These are phyloP conservation scores for Akanthomyces dipterigenus DNA, from an alignment of 2,329 filamentous ascomycete species.

Conservation along the genomic window DNA sequence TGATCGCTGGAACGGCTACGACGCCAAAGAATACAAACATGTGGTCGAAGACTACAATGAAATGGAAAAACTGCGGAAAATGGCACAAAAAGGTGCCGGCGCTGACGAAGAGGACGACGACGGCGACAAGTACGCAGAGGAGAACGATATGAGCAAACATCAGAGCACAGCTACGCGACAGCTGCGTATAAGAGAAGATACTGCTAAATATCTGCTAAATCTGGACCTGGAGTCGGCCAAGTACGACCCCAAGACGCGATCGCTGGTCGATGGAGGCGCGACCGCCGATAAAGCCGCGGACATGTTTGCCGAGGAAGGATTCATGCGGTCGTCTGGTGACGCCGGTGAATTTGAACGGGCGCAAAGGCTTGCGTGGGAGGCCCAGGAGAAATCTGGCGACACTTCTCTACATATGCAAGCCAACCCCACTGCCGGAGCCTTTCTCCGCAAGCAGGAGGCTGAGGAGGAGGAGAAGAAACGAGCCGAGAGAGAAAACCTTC, in stretches of 20 bases:
- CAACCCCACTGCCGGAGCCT: conserved; percentile 89
- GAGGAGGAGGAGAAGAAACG: conserved; percentile 66
- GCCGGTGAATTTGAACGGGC: conserved; percentile 88
- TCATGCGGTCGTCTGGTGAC: conserved; percentile 81
- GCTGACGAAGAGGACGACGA: conserved; percentile 46
- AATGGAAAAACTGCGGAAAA: conserved; percentile 66
- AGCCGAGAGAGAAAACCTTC: conserved; percentile 58
- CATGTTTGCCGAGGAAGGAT: conserved; percentile 87
- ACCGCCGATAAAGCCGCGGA: conserved; percentile 73
- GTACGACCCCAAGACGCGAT: conserved; percentile 93
- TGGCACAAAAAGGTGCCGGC: conserved; percentile 43
- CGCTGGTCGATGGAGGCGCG: conserved; percentile 80
- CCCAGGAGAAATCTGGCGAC: conserved; percentile 73
- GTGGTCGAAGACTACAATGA: conserved; percentile 89
- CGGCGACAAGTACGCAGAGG: conserved; percentile 79
- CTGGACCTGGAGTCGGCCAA: conserved; percentile 93
- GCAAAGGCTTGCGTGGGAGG: conserved; percentile 89
- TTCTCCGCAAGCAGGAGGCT: conserved; percentile 70
- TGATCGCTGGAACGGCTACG: conserved; percentile 98
- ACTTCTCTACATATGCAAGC: conserved; percentile 86
- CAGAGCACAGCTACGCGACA: conserved; percentile 88
- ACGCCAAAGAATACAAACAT: conserved; percentile 73
- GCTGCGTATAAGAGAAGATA: conserved; percentile 88
- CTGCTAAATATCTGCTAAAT: conserved; percentile 92
- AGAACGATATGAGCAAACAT: conserved; percentile 92